phyloP scores from a whole-genome alignment of 768 basidiomycete genomes.

The Boletus bicolor region DNA sequence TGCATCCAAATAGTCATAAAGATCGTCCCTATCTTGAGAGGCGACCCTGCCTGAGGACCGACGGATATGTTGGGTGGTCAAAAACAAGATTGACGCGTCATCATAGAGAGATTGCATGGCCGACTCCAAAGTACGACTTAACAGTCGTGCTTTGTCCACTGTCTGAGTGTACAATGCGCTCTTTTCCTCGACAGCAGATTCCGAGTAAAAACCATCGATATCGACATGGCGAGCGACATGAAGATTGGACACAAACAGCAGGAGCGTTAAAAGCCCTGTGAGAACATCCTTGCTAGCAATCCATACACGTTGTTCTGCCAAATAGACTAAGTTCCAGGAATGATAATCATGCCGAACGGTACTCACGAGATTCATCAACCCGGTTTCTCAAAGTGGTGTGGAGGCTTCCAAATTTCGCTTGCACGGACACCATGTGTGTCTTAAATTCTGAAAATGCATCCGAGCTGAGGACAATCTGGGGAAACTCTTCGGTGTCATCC shows the following conservation, averaged over 20 bases:
- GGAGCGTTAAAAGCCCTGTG: conserved; percentile 53
- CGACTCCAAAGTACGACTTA: conserved; percentile 69
- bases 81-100: conserved; percentile 58
- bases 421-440: conserved; percentile 44
- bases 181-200: conserved; percentile 38
- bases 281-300: conserved; percentile 48
- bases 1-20: conserved; percentile 45
- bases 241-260: conserved; percentile 61
- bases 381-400: conserved; percentile 24
- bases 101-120: conserved; percentile 73
- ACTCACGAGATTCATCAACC: conserved; percentile 25
- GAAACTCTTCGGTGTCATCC: conserved; percentile 45
- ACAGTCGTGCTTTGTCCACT: conserved; percentile 63
- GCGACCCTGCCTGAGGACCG: conserved; percentile 1
- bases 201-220: conserved; percentile 66
- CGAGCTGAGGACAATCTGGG: conserved; percentile 45
- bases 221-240: conserved; percentile 82
- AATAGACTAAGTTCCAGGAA: conserved; percentile 3
- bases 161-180: conserved; percentile 58
- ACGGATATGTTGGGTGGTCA: conserved; percentile 48
- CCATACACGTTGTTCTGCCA: conserved; percentile 31
- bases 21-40: conserved; percentile 19
- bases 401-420: conserved; percentile 44
- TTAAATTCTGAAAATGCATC: conserved; percentile 56
- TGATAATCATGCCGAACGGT: neutral